Evolutionary conservation across 73 alveolate species (phyloP), one percentile per base, ranked within the genome.

Genomic region (Loxodes magnus): DNA sequence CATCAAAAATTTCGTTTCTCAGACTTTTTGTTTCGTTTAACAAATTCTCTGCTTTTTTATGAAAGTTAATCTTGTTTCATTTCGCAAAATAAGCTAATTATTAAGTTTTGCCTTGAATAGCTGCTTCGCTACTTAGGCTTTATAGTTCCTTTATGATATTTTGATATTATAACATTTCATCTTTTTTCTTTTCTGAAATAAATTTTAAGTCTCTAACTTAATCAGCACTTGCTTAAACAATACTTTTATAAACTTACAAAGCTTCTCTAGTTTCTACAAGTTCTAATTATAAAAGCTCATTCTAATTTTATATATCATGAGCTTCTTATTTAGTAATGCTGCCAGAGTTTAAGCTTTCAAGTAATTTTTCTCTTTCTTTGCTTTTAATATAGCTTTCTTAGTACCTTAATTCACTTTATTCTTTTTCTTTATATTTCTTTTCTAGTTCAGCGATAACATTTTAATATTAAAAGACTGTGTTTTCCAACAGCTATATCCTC

Each of bases 51-150:
- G 78, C 78, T 64, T 88, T 88, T 70, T 70, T 78, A 25, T 74
- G 60, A 39, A 82, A 77, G 34, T 87, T 85, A 3, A 94, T 95
- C 63, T 88, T 95, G 61, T 87, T 77, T 95, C 97, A 88, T 35
- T 95, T 64, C 16, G 93, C 67, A 28, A 88, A 74, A 85, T 83
- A 74, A 20, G 84, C 73, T 0, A 84, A 57, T 54, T 88, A 71
- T 56, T 88, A 88, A 41, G 84, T 82, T 66, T 77, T 83, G 23
- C 97, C 95, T 14, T 79, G 62, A 37, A 71, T 51, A 71, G 74
- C 59, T 37, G 87, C 71, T 36, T 88, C 92, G 26, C 51, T 67
- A 22, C 80, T 64, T 48, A 64, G 67, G 3, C 88, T 65, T 52
- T 81, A 88, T 33, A 88, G 67, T 52, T 88, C 97, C 55, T 86